Evolutionary conservation across 1,139 yeast genomes (phyloP), one percentile per base, ranked within the genome.

Genomic region (Nakaseomyces sp.): DNA sequence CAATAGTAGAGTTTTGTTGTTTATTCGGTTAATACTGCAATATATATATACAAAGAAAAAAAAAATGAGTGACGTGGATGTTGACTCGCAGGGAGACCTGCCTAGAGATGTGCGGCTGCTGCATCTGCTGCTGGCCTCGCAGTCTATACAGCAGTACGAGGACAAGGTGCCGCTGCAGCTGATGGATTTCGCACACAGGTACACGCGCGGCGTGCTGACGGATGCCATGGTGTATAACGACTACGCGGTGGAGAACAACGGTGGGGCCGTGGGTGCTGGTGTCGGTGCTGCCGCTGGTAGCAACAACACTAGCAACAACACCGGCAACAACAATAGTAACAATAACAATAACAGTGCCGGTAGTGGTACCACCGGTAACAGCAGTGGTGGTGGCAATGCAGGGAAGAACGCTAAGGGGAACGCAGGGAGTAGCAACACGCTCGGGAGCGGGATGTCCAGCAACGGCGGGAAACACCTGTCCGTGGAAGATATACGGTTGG

Each of bases 101-200:
- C 98, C 98, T 1, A 70, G 97, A 51, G 99, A 93, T 61, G 96
- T 91, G 37, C 74, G 97, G 49, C 73, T 93, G 50, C 69, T 91
- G 45, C 96, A 91, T 61, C 71, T 91, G 61, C 83, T 91, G 44
- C 77, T 91, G 57, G 97, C 97, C 13, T 84, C 96, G 0, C 95
- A 91, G 68, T 91, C 95, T 1, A 86, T 91, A 29, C 87, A 85
- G 47, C 80, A 85, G 50, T 91, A 89, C 64, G 95, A 91, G 60
- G 97, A 89, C 60, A 93, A 88, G 49, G 97, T 91, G 3, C 96
- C 97, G 0, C 67, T 91, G 33, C 97, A 89, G 62, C 71, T 91
- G 50, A 86, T 91, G 95, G 97, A 91, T 63, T 91, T 91, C 69
- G 97, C 97, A 12, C 86, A 86, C 63, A 64, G 77, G 54, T 91